Percentiles rank a stretch among this genome's conserved stretches.
Evolutionary conservation across 1,284 basidiomycete species (phyloP).

Genomic region (Leccinum colubrinum): DNA sequence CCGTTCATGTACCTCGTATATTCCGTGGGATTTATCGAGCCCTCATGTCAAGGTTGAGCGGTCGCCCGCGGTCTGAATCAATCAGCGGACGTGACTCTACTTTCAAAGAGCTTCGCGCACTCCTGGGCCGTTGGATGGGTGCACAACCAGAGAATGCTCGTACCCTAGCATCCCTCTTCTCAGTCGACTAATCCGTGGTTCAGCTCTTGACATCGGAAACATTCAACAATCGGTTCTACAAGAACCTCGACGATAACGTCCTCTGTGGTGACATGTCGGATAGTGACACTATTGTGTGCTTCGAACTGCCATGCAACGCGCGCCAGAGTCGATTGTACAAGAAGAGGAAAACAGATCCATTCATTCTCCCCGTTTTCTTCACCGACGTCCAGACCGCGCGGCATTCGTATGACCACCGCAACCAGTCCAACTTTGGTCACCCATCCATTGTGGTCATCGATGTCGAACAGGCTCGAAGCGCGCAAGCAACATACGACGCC

Average conservation of each 20-base stretch:
- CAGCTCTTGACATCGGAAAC: constrained; percentile 78
- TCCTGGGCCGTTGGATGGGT: constrained; percentile 76
- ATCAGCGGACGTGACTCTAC: constrained; percentile 61
- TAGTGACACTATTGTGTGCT: constrained; percentile 69
- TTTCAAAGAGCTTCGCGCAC: constrained; percentile 74
- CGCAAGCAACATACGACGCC: constrained; percentile 64
- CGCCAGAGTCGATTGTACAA: constrained; percentile 68
- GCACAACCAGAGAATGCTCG: constrained; percentile 65
- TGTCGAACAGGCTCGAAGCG: constrained; percentile 58
- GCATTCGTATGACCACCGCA: constrained; percentile 29
- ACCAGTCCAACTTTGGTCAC: constrained; percentile 57
- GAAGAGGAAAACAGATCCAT: constrained; percentile 55
- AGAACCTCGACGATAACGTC: constrained; percentile 70
- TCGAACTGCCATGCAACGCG: constrained; percentile 72
- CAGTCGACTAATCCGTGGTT: constrained; percentile 9
- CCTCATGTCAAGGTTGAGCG: constrained; percentile 59
- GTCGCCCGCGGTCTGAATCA: background rate
- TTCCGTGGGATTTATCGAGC: constrained; percentile 73
- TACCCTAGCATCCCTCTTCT: constrained; percentile 6
- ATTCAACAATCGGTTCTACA: constrained; percentile 76
- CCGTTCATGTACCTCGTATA: constrained; percentile 97
- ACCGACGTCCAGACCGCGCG: constrained; percentile 41
- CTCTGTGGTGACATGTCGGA: constrained; percentile 64
- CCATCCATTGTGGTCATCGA: constrained; percentile 76
- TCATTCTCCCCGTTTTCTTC: constrained; percentile 74